phyloP scores from a whole-genome alignment of 2,329 filamentous ascomycete species.

The Fusarium sp. region DNA sequence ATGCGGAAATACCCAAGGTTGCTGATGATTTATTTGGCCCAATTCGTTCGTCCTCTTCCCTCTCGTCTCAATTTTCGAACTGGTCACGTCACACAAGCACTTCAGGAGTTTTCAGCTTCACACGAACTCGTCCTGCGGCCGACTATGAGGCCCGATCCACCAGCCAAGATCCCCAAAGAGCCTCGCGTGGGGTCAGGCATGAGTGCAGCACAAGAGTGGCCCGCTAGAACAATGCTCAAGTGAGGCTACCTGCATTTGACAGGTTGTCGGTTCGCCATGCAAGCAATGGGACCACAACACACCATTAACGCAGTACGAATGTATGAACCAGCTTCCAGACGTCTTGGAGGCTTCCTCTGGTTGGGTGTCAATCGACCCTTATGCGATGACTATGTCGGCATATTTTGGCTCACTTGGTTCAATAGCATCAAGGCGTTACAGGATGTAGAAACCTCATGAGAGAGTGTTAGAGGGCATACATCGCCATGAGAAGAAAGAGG shows the following conservation, averaged over 20 bases:
- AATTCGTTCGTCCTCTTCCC: constrained; percentile 22
- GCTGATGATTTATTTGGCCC: constrained; percentile 12
- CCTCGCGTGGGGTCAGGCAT: constrained; percentile 49
- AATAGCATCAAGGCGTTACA: neutral
- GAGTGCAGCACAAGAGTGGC: constrained; percentile 45
- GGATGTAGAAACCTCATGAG: neutral
- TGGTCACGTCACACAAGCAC: constrained; percentile 36
- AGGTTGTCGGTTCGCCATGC: constrained; percentile 49
- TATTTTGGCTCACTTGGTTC: constrained; percentile 24
- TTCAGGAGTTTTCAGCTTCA: constrained; percentile 26
- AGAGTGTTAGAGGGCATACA: neutral
- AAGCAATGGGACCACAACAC: constrained; percentile 47
- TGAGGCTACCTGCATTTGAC: constrained; percentile 47
- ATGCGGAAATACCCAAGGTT: constrained; percentile 34
- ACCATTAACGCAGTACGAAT: constrained; percentile 22
- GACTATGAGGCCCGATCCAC: constrained; percentile 37
- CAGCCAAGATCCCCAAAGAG: constrained; percentile 33
- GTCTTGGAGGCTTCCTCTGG: constrained; percentile 24
- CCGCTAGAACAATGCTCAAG: constrained; percentile 30
- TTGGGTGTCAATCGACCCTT: constrained; percentile 22
- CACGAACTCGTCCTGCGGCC: constrained; percentile 34
- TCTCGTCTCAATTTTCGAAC: constrained; percentile 28
- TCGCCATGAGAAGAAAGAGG: neutral
- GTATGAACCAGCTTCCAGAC: constrained; percentile 38
- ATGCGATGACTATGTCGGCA: constrained; percentile 21